A percentile compares a stretch with the other conserved stretches of the same genome.
Conservation (phyloP, 202 grass and related monocot genomes). For the Setaria italica region DNA sequence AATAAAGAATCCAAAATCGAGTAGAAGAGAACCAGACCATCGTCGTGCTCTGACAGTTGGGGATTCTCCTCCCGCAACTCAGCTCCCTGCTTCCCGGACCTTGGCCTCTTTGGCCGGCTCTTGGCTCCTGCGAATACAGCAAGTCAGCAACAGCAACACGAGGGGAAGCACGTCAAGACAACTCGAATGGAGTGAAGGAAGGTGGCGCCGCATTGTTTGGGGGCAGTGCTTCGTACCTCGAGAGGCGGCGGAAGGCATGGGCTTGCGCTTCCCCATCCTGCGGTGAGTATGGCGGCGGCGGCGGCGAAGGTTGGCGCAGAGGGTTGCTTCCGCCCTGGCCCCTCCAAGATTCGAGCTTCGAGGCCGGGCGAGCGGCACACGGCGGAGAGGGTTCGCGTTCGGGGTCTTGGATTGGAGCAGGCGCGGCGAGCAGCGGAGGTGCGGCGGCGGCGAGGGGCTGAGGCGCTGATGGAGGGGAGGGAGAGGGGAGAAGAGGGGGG, state of each 20-base stretch:
- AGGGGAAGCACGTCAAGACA: not conserved
- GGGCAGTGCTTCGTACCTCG: not conserved
- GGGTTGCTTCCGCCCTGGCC: not conserved
- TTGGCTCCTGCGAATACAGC: not conserved
- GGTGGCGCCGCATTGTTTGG: not conserved
- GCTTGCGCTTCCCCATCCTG: slow-evolving; percentile 30
- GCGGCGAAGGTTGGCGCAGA: not conserved
- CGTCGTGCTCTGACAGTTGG: not conserved
- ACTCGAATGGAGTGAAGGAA: not conserved
- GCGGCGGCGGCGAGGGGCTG: not conserved
- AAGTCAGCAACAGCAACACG: not conserved
- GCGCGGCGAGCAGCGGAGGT: not conserved
- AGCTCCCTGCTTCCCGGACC: not conserved
- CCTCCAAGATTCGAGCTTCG: not conserved
- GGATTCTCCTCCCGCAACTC: not conserved
- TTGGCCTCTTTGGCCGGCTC: slow-evolving; percentile 27
- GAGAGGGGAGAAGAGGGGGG: not conserved
- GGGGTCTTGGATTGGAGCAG: not conserved
- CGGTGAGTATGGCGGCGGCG: not conserved
- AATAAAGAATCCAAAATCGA: not conserved
- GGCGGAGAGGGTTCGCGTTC: not conserved
- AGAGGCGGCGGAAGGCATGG: not conserved
- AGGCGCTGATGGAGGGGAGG: not conserved
- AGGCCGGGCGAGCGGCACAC: not conserved
- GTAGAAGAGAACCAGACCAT: not conserved